A percentile compares a stretch with the other conserved stretches of the same genome.
phyloP scores from a whole-genome alignment of 768 basidiomycete genomes.

The Mycena rebaudengoi region DNA sequence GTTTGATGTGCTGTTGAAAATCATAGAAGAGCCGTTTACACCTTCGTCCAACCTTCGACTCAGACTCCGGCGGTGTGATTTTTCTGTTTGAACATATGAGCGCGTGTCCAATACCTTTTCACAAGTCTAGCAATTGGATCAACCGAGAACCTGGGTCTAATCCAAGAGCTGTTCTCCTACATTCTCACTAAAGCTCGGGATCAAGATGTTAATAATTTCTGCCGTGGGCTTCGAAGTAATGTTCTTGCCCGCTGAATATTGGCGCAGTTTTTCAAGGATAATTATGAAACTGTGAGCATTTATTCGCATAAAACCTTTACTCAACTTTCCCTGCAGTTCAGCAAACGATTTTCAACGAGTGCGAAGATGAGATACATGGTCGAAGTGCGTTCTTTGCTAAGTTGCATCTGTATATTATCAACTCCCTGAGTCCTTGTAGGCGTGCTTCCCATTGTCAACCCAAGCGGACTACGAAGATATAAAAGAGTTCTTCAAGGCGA shows the following conservation, averaged over 20 bases:
- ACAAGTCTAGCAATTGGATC: constrained; percentile 70
- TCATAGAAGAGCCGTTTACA: constrained; percentile 78
- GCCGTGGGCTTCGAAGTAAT: constrained; percentile 54
- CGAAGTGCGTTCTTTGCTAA: background rate
- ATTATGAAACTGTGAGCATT: constrained; percentile 53
- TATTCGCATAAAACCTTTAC: background rate
- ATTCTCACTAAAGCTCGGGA: constrained; percentile 49
- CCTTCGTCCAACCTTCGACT: too few species aligned
- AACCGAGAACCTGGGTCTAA: constrained; percentile 60
- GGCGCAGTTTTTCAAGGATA: constrained; percentile 55
- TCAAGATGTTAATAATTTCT: constrained; percentile 53
- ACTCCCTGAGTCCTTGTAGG: background rate
- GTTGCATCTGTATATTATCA: background rate
- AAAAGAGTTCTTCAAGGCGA: constrained; percentile 65
- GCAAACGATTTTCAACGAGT: constrained; percentile 58
- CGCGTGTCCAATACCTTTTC: background rate
- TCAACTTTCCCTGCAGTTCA: constrained; percentile 41
- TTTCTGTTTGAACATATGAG: background rate
- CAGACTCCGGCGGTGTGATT: constrained; percentile 61
- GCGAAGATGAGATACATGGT: constrained; percentile 31
- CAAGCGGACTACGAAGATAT: constrained; percentile 57
- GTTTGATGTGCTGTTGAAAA: constrained; percentile 72
- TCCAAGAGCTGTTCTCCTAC: constrained; percentile 69
- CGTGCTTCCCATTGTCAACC: constrained; percentile 45
- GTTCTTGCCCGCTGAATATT: constrained; percentile 46